These are phyloP conservation scores for Secale cereale DNA, from an alignment of 176 grass and related monocot species.

Conservation along the genomic window DNA sequence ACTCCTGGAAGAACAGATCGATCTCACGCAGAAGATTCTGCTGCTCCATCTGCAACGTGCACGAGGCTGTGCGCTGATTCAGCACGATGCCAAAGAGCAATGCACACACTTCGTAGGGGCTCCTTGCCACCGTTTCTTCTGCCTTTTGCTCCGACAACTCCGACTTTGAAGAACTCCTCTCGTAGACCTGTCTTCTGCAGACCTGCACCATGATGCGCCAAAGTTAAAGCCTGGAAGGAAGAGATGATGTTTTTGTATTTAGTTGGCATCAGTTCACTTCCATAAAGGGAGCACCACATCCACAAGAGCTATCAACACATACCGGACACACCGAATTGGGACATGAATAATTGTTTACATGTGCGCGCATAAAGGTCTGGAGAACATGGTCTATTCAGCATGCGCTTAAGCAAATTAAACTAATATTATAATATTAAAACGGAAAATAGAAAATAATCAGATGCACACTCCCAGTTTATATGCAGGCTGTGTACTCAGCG, in stretches of 20 bases:
- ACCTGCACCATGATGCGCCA: conserved; percentile 32
- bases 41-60: conserved; percentile 31
- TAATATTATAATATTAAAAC: not conserved
- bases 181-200: conserved; percentile 67
- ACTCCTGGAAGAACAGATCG: conserved; percentile 75
- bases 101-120: conserved; percentile 31
- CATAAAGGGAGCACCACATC: not conserved
- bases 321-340: not conserved
- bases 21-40: conserved; percentile 61
- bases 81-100: conserved; percentile 58
- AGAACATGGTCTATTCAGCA: not conserved
- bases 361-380: not conserved
- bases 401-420: not conserved
- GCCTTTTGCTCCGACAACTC: conserved; percentile 27
- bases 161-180: conserved; percentile 41
- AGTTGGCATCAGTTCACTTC: not conserved
- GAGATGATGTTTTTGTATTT: not conserved
- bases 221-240: not conserved
- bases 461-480: not conserved
- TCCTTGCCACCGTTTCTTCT: conserved; percentile 4
- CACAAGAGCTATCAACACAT: not conserved
- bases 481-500: not conserved
- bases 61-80: conserved; percentile 17
- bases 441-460: not conserved
- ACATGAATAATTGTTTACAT: not conserved